Percentiles rank a stretch among this genome's conserved stretches.
phyloP scores from a whole-genome alignment of 352 stramenopile species.

The Globisporangium cylindrosporum region DNA sequence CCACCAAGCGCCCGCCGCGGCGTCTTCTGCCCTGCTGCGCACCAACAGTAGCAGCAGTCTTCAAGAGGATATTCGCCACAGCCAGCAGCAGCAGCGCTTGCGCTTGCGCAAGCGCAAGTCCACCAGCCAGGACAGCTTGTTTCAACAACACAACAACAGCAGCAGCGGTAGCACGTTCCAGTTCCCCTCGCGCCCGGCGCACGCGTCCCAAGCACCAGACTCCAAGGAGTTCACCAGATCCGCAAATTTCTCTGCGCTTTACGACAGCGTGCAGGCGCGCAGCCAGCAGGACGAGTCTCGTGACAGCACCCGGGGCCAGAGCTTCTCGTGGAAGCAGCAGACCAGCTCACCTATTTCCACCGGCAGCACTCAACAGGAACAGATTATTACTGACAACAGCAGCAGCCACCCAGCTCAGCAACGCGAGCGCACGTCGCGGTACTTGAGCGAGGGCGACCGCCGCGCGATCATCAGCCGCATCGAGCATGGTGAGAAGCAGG shows the following conservation, averaged over 20 bases:
- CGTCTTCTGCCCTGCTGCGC: background rate
- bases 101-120: slow-evolving; percentile 13
- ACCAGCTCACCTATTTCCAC: background rate
- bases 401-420: slow-evolving; percentile 5
- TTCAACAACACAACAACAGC: background rate
- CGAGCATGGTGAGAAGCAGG: slow-evolving; percentile 44
- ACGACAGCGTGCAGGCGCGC: background rate
- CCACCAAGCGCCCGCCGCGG: background rate
- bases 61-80: background rate
- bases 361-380: slow-evolving; percentile 1
- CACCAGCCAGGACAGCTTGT: background rate
- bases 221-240: background rate
- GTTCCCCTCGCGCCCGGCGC: background rate
- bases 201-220: background rate
- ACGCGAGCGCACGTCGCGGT: slow-evolving; percentile 43
- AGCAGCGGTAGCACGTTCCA: background rate
- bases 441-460: slow-evolving; percentile 41
- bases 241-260: background rate
- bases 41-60: background rate
- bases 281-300: background rate
- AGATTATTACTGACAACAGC: background rate
- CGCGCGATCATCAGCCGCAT: slow-evolving; percentile 45
- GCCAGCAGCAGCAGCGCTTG: background rate
- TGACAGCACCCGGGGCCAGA: background rate
- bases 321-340: slow-evolving; percentile 2